Evolutionary conservation across 202 grass and related monocot genomes (phyloP), one percentile per base, ranked within the genome.

Genomic region (Brachypodium distachyon): DNA sequence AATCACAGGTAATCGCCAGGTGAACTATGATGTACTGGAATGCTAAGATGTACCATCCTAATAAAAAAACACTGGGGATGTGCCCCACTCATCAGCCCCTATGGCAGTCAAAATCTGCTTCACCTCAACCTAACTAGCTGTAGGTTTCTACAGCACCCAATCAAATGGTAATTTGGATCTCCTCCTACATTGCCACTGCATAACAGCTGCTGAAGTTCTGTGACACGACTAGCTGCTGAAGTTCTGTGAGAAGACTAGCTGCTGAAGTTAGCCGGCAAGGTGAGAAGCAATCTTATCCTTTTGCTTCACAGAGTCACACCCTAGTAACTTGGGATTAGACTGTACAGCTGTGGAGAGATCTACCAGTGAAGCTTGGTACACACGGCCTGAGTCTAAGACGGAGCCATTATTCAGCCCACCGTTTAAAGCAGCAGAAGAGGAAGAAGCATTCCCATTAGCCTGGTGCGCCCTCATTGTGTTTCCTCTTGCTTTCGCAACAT

Each of bases 321-420:
- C 77, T 40, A 85, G 49, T 38, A 96, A 67, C 67, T 26, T 73
- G 72, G 43, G 29, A 64, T 92, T 85, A 37, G 68, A 96, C 70
- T 83, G 55, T 42, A 89, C 61, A 19, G 86, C 88, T 62, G 85
- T 80, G 36, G 41, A 81, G 40, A 96, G 82, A 87, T 96, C 89
- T 74, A 77, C 57, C 73, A 90, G 38, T 3, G 91, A 94, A 69
- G 79, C 86, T 69, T 82, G 73, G 80, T 92, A 86, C 25, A 44
- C 70, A 38, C 57, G 31, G 33, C 32, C 60, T 74, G 50, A 58
- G 16, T 59, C 56, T 48, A 37, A 63, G 52, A 49, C 37, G 26
- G 72, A 7, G 23, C 51, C 40, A 2, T 70, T 67, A 70, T 49
- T 41, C 61, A 37, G 29, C 40, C 26, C 46, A 52, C 77, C 75